Conservation (phyloP, 2,329 filamentous ascomycete genomes). For the Fusarium chaquense region DNA sequence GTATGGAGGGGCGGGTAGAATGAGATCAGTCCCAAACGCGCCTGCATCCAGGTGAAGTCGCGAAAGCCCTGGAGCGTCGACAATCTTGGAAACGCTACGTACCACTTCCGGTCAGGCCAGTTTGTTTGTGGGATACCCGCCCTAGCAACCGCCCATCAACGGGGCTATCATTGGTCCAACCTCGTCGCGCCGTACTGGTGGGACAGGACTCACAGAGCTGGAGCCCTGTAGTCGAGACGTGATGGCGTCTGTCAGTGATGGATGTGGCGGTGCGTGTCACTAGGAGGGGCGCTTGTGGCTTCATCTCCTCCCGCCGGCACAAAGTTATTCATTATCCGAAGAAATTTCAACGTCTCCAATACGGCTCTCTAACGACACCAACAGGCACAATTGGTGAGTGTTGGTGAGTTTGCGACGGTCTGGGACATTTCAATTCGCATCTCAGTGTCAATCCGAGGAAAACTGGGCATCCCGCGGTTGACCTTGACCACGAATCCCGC, state of each 20-base stretch:
- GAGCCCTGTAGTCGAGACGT: conserved; percentile 40
- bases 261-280: conserved; percentile 38
- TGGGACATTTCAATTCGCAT: conserved; percentile 19
- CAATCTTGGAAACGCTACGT: conserved; percentile 33
- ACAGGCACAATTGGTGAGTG: conserved; percentile 34
- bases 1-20: conserved; percentile 44
- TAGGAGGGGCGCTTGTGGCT: conserved; percentile 5
- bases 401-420: conserved; percentile 32
- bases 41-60: conserved; percentile 34
- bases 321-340: conserved; percentile 47
- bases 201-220: not conserved
- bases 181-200: conserved; percentile 29
- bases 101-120: conserved; percentile 17
- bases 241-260: conserved; percentile 16
- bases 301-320: conserved; percentile 28
- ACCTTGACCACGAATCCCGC: conserved; percentile 20
- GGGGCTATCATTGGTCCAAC: conserved; percentile 57
- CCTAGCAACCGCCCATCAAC: conserved; percentile 67
- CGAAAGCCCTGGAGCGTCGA: conserved; percentile 19
- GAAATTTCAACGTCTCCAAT: conserved; percentile 45
- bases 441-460: conserved; percentile 18
- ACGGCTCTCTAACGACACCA: conserved; percentile 30
- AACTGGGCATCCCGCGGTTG: conserved; percentile 14
- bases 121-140: conserved; percentile 25
- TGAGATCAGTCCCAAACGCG: conserved; percentile 44